These are phyloP conservation scores for Albatrellus ellisii DNA, from an alignment of 768 basidiomycete genomes.

Conservation along the genomic window DNA sequence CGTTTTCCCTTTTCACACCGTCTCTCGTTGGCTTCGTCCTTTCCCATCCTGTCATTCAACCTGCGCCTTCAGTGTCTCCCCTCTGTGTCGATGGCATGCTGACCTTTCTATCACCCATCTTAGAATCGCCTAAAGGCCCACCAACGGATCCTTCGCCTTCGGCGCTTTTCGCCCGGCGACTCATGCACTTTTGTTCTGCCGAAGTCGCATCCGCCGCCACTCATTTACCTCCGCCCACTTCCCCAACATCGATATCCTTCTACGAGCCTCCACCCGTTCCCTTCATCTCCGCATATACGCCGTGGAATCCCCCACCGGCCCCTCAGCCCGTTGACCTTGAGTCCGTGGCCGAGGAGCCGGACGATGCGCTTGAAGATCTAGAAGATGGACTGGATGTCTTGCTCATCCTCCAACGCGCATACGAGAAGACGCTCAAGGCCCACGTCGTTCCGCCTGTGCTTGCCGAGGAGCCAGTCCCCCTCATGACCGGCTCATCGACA, in stretches of 20 bases:
- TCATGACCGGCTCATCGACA: constrained; percentile 52
- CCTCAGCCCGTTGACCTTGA: neutral
- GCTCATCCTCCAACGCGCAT: constrained; percentile 56
- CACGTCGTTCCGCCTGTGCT: constrained; percentile 29
- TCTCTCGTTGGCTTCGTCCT: neutral
- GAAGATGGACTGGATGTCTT: constrained; percentile 60
- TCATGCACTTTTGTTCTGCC: constrained; percentile 78
- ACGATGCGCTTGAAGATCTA: constrained; percentile 38
- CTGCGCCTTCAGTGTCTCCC: neutral
- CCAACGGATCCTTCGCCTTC: constrained; percentile 23
- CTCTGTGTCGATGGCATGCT: neutral
- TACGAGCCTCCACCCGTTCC: neutral
- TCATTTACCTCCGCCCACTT: constrained; percentile 9
- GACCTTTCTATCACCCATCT: neutral
- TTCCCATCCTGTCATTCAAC: constrained; percentile 5
- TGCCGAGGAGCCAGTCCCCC: constrained; percentile 18
- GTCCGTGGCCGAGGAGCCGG: constrained; percentile 28
- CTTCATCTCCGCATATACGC: neutral
- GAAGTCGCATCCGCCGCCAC: constrained; percentile 28
- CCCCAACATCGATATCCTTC: constrained; percentile 9
- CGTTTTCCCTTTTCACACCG: constrained; percentile 11
- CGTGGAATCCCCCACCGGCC: neutral
- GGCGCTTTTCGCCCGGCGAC: constrained; percentile 56
- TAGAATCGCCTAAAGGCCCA: neutral
- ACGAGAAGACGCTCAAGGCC: constrained; percentile 48